These are phyloP conservation scores for Suhomyces yuchorum DNA, from an alignment of 1,139 yeast genomes.

Conservation along the genomic window DNA sequence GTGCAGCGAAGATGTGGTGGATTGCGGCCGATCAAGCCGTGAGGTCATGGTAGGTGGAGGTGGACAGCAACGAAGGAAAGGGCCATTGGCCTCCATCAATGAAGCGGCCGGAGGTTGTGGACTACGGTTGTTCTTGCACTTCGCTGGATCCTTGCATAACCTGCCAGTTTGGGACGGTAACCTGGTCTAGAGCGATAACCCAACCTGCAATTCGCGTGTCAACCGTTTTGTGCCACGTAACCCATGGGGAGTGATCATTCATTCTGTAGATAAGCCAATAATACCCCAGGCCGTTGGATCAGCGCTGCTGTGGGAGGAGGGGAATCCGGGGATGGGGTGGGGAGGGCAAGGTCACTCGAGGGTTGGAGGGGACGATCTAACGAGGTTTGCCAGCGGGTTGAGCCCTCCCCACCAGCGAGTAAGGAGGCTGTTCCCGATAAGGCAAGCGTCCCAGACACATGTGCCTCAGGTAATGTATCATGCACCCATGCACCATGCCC, in stretches of 20 bases:
- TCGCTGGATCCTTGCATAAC: background rate
- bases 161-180: background rate
- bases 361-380: background rate
- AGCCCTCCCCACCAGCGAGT: too few relatives aligned
- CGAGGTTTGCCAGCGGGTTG: too few relatives aligned
- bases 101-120: too few relatives aligned
- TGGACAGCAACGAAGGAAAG: too few relatives aligned
- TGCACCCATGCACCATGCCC: background rate
- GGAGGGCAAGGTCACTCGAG: background rate
- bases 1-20: too few relatives aligned
- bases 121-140: background rate
- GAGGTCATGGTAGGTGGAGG: too few relatives aligned
- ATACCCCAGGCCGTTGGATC: constrained; percentile 3
- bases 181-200: constrained; percentile 1
- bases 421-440: background rate
- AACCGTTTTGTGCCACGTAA: background rate
- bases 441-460: background rate
- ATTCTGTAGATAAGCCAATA: constrained; percentile 2
- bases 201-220: constrained; percentile 4
- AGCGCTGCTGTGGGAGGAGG: constrained; percentile 2
- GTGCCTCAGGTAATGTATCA: background rate
- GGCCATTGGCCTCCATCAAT: too few relatives aligned
- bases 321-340: background rate
- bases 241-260: constrained; percentile 1
- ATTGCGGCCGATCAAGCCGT: too few relatives aligned